phyloP scores from a whole-genome alignment of 768 basidiomycete species.

The Trametes cinnabarina region DNA sequence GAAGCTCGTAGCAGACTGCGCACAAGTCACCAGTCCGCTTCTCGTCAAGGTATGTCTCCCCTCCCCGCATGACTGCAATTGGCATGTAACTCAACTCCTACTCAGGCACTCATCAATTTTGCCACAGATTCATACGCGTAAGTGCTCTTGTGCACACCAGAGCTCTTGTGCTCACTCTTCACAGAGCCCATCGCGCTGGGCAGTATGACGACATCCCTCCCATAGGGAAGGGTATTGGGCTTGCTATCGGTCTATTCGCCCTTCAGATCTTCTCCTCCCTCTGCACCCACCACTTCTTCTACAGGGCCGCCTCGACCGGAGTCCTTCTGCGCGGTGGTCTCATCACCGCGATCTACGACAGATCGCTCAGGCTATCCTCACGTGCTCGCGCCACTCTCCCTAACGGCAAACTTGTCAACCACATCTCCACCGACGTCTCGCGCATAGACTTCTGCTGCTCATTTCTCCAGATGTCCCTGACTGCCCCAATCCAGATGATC shows the following conservation, averaged over 20 bases:
- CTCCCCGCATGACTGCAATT: background rate
- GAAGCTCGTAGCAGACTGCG: conserved; percentile 63
- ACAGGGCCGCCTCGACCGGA: conserved; percentile 68
- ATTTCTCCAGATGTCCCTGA: conserved; percentile 81
- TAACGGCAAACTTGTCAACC: conserved; percentile 89
- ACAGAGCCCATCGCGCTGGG: conserved; percentile 26
- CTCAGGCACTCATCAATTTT: conserved; percentile 69
- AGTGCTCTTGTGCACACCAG: background rate
- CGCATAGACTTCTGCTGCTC: conserved; percentile 85
- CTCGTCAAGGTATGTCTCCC: conserved; percentile 62
- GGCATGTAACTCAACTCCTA: background rate
- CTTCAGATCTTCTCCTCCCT: conserved; percentile 69
- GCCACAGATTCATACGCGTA: conserved; percentile 57
- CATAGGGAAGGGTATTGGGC: conserved; percentile 66
- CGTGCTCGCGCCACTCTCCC: conserved; percentile 77
- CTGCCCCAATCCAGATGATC: conserved; percentile 71
- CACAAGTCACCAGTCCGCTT: conserved; percentile 73
- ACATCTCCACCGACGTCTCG: conserved; percentile 90
- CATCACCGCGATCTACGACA: conserved; percentile 83
- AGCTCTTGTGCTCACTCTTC: background rate
- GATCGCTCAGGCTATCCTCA: conserved; percentile 71
- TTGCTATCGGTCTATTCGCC: conserved; percentile 64
- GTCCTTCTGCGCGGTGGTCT: conserved; percentile 81
- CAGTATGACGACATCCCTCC: conserved; percentile 33
- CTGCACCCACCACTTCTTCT: conserved; percentile 81